Evolutionary conservation across 257 asterid genomes (phyloP), one percentile per base, ranked within the genome.

Genomic region (Salvia splendens): DNA sequence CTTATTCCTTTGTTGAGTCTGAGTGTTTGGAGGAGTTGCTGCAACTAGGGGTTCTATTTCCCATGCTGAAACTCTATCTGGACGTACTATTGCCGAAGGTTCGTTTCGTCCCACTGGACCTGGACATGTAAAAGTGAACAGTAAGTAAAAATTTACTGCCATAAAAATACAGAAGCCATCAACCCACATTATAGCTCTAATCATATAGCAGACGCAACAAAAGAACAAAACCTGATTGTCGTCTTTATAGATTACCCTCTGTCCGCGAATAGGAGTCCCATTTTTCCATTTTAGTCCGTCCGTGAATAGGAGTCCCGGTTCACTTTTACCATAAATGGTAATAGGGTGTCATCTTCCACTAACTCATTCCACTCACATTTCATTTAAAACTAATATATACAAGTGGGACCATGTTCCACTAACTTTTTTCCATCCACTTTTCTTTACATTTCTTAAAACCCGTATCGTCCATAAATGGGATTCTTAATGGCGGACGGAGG

Each of bases 51-150:
- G 96, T 74, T 94, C 99, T 58, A 87, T 78, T 56, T 94, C 99
- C 97, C 99, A 94, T 3, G 97, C 82, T 49, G 99, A 94, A 76
- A 94, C 90, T 68, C 79, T 87, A 55, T 87, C 95, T 0, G 99
- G 97, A 15, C 99, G 99, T 73, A 84, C 43, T 56, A 88, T 84
- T 52, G 94, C 71, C 41, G 99, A 89, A 41, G 93, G 96, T 72
- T 94, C 99, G 77, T 94, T 72, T 94, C 99, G 77, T 94, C 99
- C 99, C 99, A 94, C 64, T 94, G 97, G 70, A 91, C 97, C 99
- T 94, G 95, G 57, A 73, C 55, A 40, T 9, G 59, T 35, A 68
- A 28, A 38, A 71, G 54, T 69, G 54, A 47, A 17, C 36, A 11
- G 16, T 46, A 38, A 74, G 15, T 46, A 59, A 8, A 43, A 45